Conservation (phyloP, 257 asterid species). For the Solanum habrochaites region DNA sequence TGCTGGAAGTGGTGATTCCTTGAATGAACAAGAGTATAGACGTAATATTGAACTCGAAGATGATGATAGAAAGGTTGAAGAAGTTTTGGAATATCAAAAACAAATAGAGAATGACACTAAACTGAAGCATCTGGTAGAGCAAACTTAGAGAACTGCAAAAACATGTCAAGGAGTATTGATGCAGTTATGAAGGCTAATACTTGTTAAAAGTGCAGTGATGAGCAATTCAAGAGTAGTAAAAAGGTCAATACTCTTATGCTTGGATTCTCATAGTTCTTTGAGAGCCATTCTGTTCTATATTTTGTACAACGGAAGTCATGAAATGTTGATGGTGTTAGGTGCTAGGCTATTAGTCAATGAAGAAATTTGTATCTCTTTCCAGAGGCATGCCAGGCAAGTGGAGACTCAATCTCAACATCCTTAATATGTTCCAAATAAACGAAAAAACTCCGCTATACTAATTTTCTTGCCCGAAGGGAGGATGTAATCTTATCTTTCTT, state of each 20-base stretch:
- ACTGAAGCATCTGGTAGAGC: constrained; percentile 72
- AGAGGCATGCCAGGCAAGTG: no score
- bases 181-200: constrained; percentile 17
- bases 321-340: not conserved
- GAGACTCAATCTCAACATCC: no score
- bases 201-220: constrained; percentile 15
- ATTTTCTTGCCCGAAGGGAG: no score
- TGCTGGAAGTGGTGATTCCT: constrained; percentile 35
- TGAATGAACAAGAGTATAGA: constrained; percentile 48
- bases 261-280: not conserved
- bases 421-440: no score
- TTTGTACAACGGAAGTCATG: not conserved
- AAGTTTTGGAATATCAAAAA: constrained; percentile 89
- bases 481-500: no score
- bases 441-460: no score
- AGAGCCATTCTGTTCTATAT: not conserved
- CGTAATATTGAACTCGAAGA: constrained; percentile 84
- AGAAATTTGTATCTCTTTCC: no score
- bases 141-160: constrained; percentile 14
- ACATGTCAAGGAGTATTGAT: constrained; percentile 21
- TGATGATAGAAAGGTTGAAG: constrained; percentile 96
- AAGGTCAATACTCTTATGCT: constrained; percentile 23
- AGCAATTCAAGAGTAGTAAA: constrained; percentile 14
- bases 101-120: constrained; percentile 93
- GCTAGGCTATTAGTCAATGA: no score